These are phyloP conservation scores for Ogataea glucozyma DNA, from an alignment of 805 yeast species.

Conservation along the genomic window DNA sequence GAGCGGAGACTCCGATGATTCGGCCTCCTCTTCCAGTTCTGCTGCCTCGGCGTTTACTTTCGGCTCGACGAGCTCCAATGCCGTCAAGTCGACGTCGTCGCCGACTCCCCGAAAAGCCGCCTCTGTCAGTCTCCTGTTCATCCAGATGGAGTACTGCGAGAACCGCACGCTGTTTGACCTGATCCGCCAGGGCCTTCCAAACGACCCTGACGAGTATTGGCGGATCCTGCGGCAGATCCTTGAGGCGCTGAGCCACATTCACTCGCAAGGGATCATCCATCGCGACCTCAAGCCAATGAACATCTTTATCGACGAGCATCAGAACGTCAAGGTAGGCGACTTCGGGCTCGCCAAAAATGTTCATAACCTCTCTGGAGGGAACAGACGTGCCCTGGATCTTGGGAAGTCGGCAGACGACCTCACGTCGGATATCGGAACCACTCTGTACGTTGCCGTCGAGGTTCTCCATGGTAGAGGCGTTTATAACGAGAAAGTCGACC, in stretches of 20 bases:
- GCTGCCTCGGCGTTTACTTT: conserved; percentile 29
- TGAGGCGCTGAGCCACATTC: conserved; percentile 90
- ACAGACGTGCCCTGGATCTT: conserved; percentile 18
- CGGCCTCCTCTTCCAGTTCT: no score
- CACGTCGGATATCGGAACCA: conserved; percentile 92
- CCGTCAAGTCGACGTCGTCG: no score
- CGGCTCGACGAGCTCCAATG: conserved; percentile 22
- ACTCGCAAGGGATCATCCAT: conserved; percentile 91
- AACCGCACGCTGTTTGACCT: conserved; percentile 85
- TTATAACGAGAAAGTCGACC: conserved; percentile 93
- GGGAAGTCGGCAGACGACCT: conserved; percentile 59
- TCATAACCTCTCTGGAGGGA: conserved; percentile 44
- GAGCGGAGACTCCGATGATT: conserved; percentile 26
- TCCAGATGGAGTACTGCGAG: conserved; percentile 99
- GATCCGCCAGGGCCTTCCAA: conserved; percentile 73
- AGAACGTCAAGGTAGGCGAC: conserved; percentile 92
- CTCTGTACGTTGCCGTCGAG: conserved; percentile 89
- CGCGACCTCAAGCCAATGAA: conserved; percentile 95
- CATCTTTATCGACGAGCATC: conserved; percentile 87
- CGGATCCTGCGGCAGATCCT: conserved; percentile 80
- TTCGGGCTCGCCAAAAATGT: conserved; percentile 95
- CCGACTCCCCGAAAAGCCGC: no score
- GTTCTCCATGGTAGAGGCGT: conserved; percentile 68
- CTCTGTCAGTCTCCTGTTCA: conserved; percentile 82
- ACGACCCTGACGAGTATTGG: conserved; percentile 82